phyloP scores from a whole-genome alignment of 306 rosid species.

The Adenanthera pavonina region DNA sequence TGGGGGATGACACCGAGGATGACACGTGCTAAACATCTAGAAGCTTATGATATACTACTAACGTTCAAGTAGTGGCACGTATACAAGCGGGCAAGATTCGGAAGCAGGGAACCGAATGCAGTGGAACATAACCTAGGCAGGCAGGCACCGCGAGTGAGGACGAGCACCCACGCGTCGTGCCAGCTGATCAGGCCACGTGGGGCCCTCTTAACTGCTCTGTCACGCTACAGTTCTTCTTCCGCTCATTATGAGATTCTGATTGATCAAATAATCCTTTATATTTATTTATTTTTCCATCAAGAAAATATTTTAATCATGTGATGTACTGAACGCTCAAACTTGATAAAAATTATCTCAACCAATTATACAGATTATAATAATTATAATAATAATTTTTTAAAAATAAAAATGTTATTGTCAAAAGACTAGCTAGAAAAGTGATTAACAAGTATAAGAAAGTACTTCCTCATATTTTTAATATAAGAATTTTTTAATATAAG shows the following conservation, averaged over 20 bases:
- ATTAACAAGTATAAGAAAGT: too few relatives aligned
- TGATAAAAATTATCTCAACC: too few relatives aligned
- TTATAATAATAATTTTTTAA: too few relatives aligned
- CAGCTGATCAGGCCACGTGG: constrained; percentile 58
- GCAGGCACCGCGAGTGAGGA: neutral
- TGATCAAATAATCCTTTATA: neutral
- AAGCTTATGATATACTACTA: neutral
- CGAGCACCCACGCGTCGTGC: constrained; percentile 58
- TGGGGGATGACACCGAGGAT: constrained; percentile 27
- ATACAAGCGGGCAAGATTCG: neutral
- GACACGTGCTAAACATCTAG: neutral
- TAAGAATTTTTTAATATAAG: too few relatives aligned
- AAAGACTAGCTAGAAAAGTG: too few relatives aligned
- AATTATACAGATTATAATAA: too few relatives aligned
- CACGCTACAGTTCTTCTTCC: neutral
- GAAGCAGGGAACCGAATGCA: neutral
- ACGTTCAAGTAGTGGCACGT: constrained; percentile 3
- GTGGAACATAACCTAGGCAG: neutral
- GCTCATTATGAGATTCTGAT: neutral
- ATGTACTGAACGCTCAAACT: too few relatives aligned
- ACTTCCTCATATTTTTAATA: too few relatives aligned
- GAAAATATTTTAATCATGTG: too few relatives aligned
- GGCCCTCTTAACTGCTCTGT: constrained; percentile 36
- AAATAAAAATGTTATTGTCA: too few relatives aligned
- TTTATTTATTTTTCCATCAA: too few relatives aligned